phyloP scores from a whole-genome alignment of 108 stramenopile species.

The Cylindrotheca fusiformis region DNA sequence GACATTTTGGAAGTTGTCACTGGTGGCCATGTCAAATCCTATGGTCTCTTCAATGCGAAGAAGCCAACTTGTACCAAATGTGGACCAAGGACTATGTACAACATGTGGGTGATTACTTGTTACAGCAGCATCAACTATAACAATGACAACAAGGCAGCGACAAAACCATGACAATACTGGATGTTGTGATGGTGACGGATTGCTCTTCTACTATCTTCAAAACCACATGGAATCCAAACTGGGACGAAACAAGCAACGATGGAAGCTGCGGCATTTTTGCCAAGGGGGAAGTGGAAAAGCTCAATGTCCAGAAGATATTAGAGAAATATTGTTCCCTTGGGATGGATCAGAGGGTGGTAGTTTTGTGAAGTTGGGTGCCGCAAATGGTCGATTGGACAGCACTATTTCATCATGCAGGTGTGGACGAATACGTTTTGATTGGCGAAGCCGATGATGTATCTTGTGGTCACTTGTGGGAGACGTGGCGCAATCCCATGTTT shows the following conservation, averaged over 20 bases:
- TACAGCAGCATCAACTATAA: slow-evolving; percentile 29
- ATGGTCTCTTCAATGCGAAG: slow-evolving; percentile 79
- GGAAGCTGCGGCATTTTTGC: slow-evolving; percentile 65
- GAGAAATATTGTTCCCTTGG: slow-evolving; percentile 39
- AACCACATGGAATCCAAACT: slow-evolving; percentile 33
- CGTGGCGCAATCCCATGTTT: slow-evolving; percentile 73
- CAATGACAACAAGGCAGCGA: too few species aligned
- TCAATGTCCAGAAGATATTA: slow-evolving; percentile 49
- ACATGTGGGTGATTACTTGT: slow-evolving; percentile 63
- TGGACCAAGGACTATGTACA: slow-evolving; percentile 76
- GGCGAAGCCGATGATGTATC: slow-evolving; percentile 81
- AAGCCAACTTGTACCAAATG: slow-evolving; percentile 71
- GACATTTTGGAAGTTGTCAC: slow-evolving; percentile 50
- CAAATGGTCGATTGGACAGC: slow-evolving; percentile 75
- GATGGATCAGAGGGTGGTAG: slow-evolving; percentile 38
- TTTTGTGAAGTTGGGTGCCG: slow-evolving; percentile 87
- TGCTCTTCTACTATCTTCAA: slow-evolving; percentile 60
- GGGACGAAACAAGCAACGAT: slow-evolving; percentile 52
- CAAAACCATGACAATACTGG: slow-evolving; percentile 59
- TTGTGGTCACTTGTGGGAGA: slow-evolving; percentile 78
- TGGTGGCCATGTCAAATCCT: slow-evolving; percentile 43
- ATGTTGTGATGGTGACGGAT: slow-evolving; percentile 84
- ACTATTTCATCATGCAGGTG: slow-evolving; percentile 47
- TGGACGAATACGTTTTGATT: slow-evolving; percentile 81
- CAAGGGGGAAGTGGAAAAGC: slow-evolving; percentile 57